Base-by-base conservation (phyloP, 1,284 basidiomycete genomes). In the Boletus calvinii region DNA sequence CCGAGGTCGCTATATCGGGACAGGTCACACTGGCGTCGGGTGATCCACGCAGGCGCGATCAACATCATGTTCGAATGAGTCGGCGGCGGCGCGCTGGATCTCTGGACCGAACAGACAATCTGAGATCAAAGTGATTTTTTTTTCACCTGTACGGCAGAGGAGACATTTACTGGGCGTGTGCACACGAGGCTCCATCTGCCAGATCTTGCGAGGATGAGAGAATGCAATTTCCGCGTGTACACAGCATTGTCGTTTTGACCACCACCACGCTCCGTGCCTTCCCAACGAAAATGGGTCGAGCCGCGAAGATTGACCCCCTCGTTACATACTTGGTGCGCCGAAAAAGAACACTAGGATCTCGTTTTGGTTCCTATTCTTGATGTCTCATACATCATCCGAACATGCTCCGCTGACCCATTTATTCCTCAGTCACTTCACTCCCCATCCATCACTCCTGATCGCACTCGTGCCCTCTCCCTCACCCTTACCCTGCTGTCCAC, bases 211-310 rank as follows among this genome's bases (percentile, higher is more conserved):
- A 35, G 29, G 26, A 37, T 70, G 63, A 47, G 47, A 50, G 54
- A 73, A 69, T 62, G 70, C 67, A 67, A 71, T 67, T 64, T 65
- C 72, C 68, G 70, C 72, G 67, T 74, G 73, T 69, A 66, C 62
- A 65, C 64, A 67, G 57, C 62, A 48, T 48, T 46, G 37, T 40
- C 6, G 17, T 9, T 6, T 44, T 52, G 44, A 18, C 24, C 46
- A 46, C 56, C 45, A 44, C 46, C 37, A 48, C 42, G 47, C 53
- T 40, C 61, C 57, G 59, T 62, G 38, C 44, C 54, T 46, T 46
- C 51, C 24, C 38, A 49, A 48, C 38, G 20, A 45, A 55, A 47
- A 53, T 51, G 46, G 51, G 46, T 39, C 55, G 42, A 52, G 48
- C 63, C 67, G 64, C 64, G 67, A 66, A 69, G 64, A 68, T 65